These are phyloP conservation scores for Hypsizygus marmoreus DNA, from an alignment of 768 basidiomycete genomes.

Conservation along the genomic window DNA sequence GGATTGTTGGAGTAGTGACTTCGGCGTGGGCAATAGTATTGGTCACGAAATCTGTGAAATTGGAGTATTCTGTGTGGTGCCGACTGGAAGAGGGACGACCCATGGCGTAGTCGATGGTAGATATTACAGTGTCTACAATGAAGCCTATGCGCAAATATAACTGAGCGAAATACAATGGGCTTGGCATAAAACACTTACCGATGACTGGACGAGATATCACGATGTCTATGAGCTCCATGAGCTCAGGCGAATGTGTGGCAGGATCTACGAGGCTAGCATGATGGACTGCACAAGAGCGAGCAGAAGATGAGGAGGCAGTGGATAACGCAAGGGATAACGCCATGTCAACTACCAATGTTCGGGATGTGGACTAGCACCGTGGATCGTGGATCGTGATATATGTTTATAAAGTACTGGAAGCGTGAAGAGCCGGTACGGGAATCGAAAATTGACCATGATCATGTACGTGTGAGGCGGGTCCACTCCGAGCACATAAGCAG, in stretches of 20 bases:
- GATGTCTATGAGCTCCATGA: slow-evolving; percentile 68
- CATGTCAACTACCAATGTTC: slow-evolving; percentile 20
- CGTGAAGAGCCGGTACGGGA: slow-evolving; percentile 33
- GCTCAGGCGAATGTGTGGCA: slow-evolving; percentile 61
- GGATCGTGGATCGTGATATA: slow-evolving; percentile 19
- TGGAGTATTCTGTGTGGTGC: slow-evolving; percentile 50
- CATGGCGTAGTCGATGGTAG: slow-evolving; percentile 77
- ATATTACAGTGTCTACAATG: slow-evolving; percentile 65
- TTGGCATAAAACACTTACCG: slow-evolving; percentile 55
- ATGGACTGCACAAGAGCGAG: slow-evolving; percentile 38
- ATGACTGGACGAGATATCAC: slow-evolving; percentile 63
- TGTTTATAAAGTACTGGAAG: slow-evolving; percentile 35
- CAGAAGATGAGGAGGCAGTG: slow-evolving; percentile 25
- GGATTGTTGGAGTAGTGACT: slow-evolving; percentile 66
- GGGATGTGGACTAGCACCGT: slow-evolving; percentile 19
- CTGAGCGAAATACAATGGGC: neutral
- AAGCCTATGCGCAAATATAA: slow-evolving; percentile 50
- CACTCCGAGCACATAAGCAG: no score
- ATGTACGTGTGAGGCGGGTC: slow-evolving; percentile 17
- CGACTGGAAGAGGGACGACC: slow-evolving; percentile 61
- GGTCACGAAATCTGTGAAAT: slow-evolving; percentile 65
- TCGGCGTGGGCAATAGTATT: slow-evolving; percentile 75
- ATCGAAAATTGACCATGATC: slow-evolving; percentile 26
- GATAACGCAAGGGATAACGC: slow-evolving; percentile 21
- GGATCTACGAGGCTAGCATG: slow-evolving; percentile 62